Conservation (phyloP, 768 basidiomycete genomes). For the Calocybe indica region DNA sequence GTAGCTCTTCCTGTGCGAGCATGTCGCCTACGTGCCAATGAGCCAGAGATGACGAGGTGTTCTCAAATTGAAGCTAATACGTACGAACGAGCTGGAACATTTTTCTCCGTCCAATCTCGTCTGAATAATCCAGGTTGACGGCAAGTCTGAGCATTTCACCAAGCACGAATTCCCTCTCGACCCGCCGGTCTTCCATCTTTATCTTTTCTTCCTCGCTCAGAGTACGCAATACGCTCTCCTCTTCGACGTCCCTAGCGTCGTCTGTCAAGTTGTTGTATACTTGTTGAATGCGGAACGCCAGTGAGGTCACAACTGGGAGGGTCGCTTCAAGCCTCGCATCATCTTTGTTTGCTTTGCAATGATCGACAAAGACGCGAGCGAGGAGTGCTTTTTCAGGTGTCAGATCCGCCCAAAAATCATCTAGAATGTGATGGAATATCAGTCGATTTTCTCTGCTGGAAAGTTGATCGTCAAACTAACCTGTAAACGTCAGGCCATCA, state of each 20-base stretch:
- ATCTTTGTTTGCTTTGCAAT: conserved; percentile 60
- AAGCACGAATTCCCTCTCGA: conserved; percentile 62
- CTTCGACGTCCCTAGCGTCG: conserved; percentile 14
- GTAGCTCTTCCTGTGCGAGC: conserved; percentile 66
- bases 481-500: conserved; percentile 61
- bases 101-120: conserved; percentile 85
- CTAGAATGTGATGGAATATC: conserved; percentile 29
- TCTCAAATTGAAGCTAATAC: conserved; percentile 22
- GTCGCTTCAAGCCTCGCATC: conserved; percentile 56
- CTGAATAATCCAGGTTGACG: conserved; percentile 79
- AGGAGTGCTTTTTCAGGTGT: conserved; percentile 78
- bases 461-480: conserved; percentile 30
- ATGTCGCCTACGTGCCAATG: conserved; percentile 55
- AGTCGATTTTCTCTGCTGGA: not conserved
- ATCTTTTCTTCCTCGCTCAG: conserved; percentile 28
- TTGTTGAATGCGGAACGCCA: conserved; percentile 71
- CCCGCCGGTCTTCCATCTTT: conserved; percentile 38
- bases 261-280: conserved; percentile 52
- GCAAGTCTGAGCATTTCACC: conserved; percentile 78
- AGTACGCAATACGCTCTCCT: conserved; percentile 17
- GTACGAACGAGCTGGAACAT: conserved; percentile 82
- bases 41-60: not conserved
- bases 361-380: conserved; percentile 76
- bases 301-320: conserved; percentile 78
- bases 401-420: conserved; percentile 62